These are phyloP conservation scores for Entamoeba moshkovskii DNA, from an alignment of 208 protist genomes.

Conservation along the genomic window DNA sequence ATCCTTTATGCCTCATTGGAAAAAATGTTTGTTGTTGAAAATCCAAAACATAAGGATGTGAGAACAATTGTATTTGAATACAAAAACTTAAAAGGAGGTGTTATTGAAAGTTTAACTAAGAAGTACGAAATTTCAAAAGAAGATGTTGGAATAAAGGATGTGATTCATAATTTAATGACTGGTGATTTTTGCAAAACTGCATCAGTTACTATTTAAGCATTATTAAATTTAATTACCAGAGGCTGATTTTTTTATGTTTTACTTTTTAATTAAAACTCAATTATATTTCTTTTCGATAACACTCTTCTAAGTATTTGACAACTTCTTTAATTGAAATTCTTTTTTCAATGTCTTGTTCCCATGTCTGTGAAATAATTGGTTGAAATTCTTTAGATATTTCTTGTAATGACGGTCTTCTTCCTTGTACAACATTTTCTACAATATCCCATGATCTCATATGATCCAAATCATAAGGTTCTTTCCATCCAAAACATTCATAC, in stretches of 20 bases:
- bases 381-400: background rate
- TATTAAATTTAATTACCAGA: background rate
- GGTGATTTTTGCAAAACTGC: background rate
- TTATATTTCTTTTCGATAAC: background rate
- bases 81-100: background rate
- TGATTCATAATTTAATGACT: background rate
- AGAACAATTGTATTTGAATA: background rate
- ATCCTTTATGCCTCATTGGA: background rate
- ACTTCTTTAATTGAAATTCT: background rate
- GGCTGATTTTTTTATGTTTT: background rate
- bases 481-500: constrained; percentile 35
- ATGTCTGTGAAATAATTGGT: background rate
- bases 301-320: background rate
- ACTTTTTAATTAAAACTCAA: background rate
- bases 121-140: background rate
- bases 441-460: background rate
- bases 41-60: background rate
- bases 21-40: background rate
- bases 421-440: background rate
- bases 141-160: background rate
- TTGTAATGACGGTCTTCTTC: background rate
- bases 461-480: constrained; percentile 4
- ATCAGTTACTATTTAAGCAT: background rate
- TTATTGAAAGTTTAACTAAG: background rate
- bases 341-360: background rate